These are phyloP conservation scores for Trametes cubensis DNA, from an alignment of 768 basidiomycete species.

Conservation along the genomic window DNA sequence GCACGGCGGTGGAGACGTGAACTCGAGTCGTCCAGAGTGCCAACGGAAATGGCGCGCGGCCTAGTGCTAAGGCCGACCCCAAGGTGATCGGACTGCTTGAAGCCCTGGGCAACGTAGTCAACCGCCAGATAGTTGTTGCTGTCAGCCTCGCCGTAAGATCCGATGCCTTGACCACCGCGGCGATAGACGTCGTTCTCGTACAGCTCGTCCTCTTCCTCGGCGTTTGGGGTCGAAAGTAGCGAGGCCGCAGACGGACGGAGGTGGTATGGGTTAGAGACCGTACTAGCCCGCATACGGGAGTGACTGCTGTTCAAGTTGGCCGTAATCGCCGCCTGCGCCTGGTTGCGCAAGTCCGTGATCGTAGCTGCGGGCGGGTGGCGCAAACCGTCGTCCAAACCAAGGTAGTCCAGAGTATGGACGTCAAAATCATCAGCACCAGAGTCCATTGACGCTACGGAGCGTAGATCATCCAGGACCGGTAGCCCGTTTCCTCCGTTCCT, in stretches of 20 bases:
- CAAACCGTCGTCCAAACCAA: conserved; percentile 84
- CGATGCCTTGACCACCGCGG: conserved; percentile 57
- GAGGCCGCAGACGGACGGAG: conserved; percentile 63
- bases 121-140: conserved; percentile 57
- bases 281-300: conserved; percentile 82
- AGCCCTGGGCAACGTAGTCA: conserved; percentile 70
- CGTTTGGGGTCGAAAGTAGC: conserved; percentile 60
- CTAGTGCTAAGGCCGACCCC: conserved; percentile 47
- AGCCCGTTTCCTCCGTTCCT: conserved; percentile 60
- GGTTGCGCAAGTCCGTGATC: conserved; percentile 84
- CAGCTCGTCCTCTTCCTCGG: conserved; percentile 76
- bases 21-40: conserved; percentile 79
- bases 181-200: conserved; percentile 62
- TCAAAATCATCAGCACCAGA: conserved; percentile 86
- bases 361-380: conserved; percentile 84
- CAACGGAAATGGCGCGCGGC: conserved; percentile 88
- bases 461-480: conserved; percentile 75
- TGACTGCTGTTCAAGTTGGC: conserved; percentile 75
- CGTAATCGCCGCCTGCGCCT: conserved; percentile 88
- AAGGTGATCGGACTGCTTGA: conserved; percentile 75
- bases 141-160: conserved; percentile 58
- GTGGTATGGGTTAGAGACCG: conserved; percentile 92
- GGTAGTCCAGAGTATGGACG: conserved; percentile 94
- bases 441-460: conserved; percentile 78
- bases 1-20: conserved; percentile 70